Conservation (phyloP, 2,329 filamentous ascomycete species). For the Aaosphaeria arxii region DNA sequence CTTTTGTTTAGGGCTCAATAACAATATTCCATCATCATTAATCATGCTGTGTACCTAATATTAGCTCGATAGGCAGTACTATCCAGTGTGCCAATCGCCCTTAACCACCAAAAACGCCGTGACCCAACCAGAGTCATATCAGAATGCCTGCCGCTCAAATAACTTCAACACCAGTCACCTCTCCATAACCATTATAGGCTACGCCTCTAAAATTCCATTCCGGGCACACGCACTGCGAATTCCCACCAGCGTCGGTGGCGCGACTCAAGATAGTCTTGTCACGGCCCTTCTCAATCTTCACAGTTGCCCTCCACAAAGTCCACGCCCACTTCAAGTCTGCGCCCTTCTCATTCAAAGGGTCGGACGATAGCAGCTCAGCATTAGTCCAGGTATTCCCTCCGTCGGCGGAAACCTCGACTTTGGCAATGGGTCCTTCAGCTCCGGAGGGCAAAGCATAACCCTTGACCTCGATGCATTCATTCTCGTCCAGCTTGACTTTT, state of each 20-base stretch:
- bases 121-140: no score
- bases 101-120: neutral
- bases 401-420: slow-evolving; percentile 54
- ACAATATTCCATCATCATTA: no score
- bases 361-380: slow-evolving; percentile 36
- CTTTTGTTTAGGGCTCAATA: no score
- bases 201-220: slow-evolving; percentile 60
- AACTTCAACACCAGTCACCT: slow-evolving; percentile 49
- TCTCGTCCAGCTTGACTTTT: slow-evolving; percentile 38
- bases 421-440: slow-evolving; percentile 50
- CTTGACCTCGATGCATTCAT: slow-evolving; percentile 48
- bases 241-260: slow-evolving; percentile 53
- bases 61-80: no score
- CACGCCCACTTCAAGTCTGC: slow-evolving; percentile 53
- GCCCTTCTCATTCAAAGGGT: slow-evolving; percentile 7
- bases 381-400: slow-evolving; percentile 50
- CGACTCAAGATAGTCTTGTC: slow-evolving; percentile 50
- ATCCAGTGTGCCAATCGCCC: neutral
- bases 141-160: slow-evolving; percentile 13
- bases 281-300: slow-evolving; percentile 42
- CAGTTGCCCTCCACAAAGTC: slow-evolving; percentile 52
- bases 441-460: slow-evolving; percentile 58
- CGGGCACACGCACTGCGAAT: slow-evolving; percentile 47
- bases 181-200: slow-evolving; percentile 60
- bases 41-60: no score